phyloP scores from a whole-genome alignment of 352 stramenopile species.

The Phytophthora foliorum region DNA sequence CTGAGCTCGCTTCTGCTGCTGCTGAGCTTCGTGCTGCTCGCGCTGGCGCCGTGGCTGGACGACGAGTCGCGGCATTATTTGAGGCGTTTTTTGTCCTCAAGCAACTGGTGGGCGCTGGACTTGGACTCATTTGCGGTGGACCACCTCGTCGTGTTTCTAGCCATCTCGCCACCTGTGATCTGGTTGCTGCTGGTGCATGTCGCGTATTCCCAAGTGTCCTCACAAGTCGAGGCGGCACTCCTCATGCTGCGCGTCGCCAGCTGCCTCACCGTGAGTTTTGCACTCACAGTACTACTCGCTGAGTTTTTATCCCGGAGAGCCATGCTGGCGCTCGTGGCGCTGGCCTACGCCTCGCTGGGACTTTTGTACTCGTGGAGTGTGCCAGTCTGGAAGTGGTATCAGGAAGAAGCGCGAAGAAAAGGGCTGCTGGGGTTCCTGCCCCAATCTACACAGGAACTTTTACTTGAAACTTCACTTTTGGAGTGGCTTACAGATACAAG shows the following conservation, averaged over 20 bases:
- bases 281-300: slow-evolving; percentile 79
- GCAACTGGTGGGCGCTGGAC: slow-evolving; percentile 29
- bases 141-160: slow-evolving; percentile 70
- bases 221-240: slow-evolving; percentile 60
- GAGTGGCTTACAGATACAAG: slow-evolving; percentile 87
- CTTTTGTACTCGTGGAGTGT: slow-evolving; percentile 87
- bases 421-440: slow-evolving; percentile 76
- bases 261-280: slow-evolving; percentile 69
- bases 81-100: slow-evolving; percentile 54
- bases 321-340: slow-evolving; percentile 73
- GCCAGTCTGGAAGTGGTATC: slow-evolving; percentile 82
- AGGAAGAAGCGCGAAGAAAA: slow-evolving; percentile 60
- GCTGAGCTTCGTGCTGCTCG: slow-evolving; percentile 60
- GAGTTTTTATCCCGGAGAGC: slow-evolving; percentile 81
- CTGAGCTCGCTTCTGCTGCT: slow-evolving; percentile 57
- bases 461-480: slow-evolving; percentile 80
- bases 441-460: slow-evolving; percentile 58
- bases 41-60: slow-evolving; percentile 63
- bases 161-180: slow-evolving; percentile 65
- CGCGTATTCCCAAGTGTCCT: slow-evolving; percentile 61
- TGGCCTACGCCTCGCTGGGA: slow-evolving; percentile 71
- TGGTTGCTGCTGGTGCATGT: slow-evolving; percentile 81
- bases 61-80: slow-evolving; percentile 64
- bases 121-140: slow-evolving; percentile 79
- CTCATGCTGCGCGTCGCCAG: slow-evolving; percentile 69